Evolutionary conservation across 202 grass and related monocot species (phyloP).

Genomic region (Panicum hallii): DNA sequence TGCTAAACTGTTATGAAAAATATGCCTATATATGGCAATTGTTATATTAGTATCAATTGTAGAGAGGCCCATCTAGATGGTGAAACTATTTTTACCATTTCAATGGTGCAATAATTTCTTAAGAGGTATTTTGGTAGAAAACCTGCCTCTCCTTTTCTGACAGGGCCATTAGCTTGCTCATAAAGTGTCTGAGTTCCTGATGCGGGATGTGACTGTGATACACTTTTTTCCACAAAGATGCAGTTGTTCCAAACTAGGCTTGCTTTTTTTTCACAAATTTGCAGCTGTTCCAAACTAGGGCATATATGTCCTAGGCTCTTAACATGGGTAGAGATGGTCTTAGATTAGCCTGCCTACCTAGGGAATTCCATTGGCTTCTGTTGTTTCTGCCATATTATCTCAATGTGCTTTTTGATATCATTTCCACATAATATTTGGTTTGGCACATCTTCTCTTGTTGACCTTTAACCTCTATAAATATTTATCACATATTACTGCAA

Average conservation of each 20-base stretch:
- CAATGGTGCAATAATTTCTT: neutral
- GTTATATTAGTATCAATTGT: neutral
- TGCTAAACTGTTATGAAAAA: neutral
- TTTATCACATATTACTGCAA: neutral
- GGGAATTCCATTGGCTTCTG: conserved; percentile 14
- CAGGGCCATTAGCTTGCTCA: neutral
- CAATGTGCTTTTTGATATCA: conserved; percentile 11
- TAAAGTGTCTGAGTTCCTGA: neutral
- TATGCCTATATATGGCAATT: neutral
- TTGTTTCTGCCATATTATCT: neutral
- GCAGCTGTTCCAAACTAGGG: neutral
- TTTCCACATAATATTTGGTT: neutral
- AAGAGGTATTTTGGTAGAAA: neutral
- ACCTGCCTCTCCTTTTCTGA: neutral
- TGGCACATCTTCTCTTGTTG: neutral
- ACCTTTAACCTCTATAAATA: neutral
- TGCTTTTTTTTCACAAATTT: neutral
- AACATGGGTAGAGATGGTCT: neutral
- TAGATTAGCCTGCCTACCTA: neutral
- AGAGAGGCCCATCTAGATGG: neutral
- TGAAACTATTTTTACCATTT: neutral
- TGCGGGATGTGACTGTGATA: neutral
- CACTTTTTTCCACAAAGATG: neutral
- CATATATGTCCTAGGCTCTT: neutral
- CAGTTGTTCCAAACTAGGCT: neutral